phyloP scores from a whole-genome alignment of 1,139 yeast genomes.

The Debaryomycetaceae sp. region DNA sequence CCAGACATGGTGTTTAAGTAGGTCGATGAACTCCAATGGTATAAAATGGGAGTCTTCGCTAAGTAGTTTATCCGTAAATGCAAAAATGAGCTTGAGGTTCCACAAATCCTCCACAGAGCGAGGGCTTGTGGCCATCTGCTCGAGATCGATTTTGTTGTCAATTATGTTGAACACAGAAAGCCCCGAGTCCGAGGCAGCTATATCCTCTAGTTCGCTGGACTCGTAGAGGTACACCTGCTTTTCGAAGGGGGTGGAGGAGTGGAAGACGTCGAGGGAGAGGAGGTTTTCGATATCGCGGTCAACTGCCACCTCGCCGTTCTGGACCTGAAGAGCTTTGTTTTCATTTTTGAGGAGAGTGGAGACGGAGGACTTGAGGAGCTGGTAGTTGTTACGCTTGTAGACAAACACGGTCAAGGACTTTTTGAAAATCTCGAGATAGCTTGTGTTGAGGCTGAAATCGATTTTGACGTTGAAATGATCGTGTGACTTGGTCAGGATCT shows the following conservation, averaged over 20 bases:
- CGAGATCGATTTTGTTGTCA: slow-evolving; percentile 56
- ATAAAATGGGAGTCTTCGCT: slow-evolving; percentile 36
- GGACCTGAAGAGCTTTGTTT: slow-evolving; percentile 26
- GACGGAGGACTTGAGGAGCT: slow-evolving; percentile 33
- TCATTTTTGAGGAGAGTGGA: slow-evolving; percentile 35
- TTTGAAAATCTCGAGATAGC: slow-evolving; percentile 41
- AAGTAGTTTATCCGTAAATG: slow-evolving; percentile 50
- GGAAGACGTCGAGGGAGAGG: slow-evolving; percentile 20
- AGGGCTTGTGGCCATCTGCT: slow-evolving; percentile 43
- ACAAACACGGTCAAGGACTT: slow-evolving; percentile 48
- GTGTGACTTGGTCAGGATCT: slow-evolving; percentile 37
- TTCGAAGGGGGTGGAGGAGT: slow-evolving; percentile 29
- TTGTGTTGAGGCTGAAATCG: slow-evolving; percentile 37
- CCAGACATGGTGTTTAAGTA: slow-evolving; percentile 44
- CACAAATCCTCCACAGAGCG: slow-evolving; percentile 53
- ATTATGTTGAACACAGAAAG: slow-evolving; percentile 45
- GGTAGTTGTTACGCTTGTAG: slow-evolving; percentile 43
- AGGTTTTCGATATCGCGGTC: slow-evolving; percentile 23
- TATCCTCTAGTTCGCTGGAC: slow-evolving; percentile 13
- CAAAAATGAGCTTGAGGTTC: slow-evolving; percentile 63
- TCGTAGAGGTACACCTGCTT: slow-evolving; percentile 33
- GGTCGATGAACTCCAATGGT: slow-evolving; percentile 48
- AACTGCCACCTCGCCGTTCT: slow-evolving; percentile 24
- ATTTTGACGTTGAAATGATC: slow-evolving; percentile 44
- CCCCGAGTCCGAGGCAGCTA: slow-evolving; percentile 11